Percentiles rank a stretch among this genome's conserved stretches.
Evolutionary conservation across 306 rosid genomes (phyloP).

Genomic region (Pyrus betulifolia): DNA sequence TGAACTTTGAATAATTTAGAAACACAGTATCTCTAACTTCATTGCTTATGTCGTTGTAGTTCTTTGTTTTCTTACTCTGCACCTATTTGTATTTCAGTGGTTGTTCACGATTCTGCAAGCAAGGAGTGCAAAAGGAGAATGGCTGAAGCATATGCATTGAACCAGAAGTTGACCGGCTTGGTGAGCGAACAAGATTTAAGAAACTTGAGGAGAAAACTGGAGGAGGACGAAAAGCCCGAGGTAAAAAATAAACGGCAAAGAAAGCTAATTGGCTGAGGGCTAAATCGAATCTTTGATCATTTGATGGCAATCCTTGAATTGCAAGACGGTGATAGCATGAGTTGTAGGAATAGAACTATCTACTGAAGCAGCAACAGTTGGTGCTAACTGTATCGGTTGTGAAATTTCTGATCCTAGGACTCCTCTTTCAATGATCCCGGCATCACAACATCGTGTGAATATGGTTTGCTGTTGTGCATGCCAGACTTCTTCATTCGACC

Average conservation of each 20-base stretch:
- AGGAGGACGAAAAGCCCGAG: slow-evolving; percentile 34
- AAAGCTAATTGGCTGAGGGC: slow-evolving; percentile 27
- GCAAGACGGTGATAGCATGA: not conserved
- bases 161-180: slow-evolving; percentile 47
- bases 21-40: not conserved
- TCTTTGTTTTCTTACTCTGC: not conserved
- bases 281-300: not conserved
- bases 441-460: no score
- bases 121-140: slow-evolving; percentile 69
- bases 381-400: no score
- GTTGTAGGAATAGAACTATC: no score
- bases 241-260: slow-evolving; percentile 39
- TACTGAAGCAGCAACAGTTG: no score
- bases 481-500: no score
- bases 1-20: not conserved
- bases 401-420: no score
- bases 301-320: not conserved
- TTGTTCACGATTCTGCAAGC: slow-evolving; percentile 72
- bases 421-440: no score
- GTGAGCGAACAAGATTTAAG: slow-evolving; percentile 59
- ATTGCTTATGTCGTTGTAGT: not conserved
- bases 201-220: slow-evolving; percentile 44
- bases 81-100: slow-evolving; percentile 50
- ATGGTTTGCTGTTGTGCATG: no score
- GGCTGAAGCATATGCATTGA: slow-evolving; percentile 78